phyloP scores from a whole-genome alignment of 495 filamentous ascomycete species.

The Neurospora intermedia region DNA sequence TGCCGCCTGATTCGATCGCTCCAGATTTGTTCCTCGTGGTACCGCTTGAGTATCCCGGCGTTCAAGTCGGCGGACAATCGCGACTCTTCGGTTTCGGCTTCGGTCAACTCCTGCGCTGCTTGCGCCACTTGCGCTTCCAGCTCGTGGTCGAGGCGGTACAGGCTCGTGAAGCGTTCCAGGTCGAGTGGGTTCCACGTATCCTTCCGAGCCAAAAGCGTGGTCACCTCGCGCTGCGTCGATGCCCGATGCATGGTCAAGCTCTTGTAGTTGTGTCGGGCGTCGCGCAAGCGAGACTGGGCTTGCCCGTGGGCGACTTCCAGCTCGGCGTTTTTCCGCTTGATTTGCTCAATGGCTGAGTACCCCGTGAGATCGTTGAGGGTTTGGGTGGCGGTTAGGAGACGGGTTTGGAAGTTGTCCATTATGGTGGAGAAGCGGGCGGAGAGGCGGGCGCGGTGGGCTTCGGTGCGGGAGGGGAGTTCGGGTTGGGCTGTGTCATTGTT shows the following conservation, averaged over 20 bases:
- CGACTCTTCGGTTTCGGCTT: slow-evolving; percentile 65
- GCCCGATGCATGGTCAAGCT: slow-evolving; percentile 67
- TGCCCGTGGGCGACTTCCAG: slow-evolving; percentile 57
- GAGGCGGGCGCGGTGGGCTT: slow-evolving; percentile 58
- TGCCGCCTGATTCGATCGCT: slow-evolving; percentile 93
- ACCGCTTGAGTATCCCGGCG: slow-evolving; percentile 71
- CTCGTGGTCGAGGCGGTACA: slow-evolving; percentile 86
- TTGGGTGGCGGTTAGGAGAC: slow-evolving; percentile 73
- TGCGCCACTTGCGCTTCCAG: slow-evolving; percentile 81
- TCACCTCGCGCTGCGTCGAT: slow-evolving; percentile 88
- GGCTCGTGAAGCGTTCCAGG: slow-evolving; percentile 85
- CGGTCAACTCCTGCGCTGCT: slow-evolving; percentile 58
- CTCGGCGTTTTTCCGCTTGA: slow-evolving; percentile 62
- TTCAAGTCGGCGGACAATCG: slow-evolving; percentile 61
- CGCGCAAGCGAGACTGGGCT: slow-evolving; percentile 54
- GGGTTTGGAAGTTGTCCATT: slow-evolving; percentile 84
- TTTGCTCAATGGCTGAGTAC: slow-evolving; percentile 81
- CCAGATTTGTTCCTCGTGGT: slow-evolving; percentile 99
- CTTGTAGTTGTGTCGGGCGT: slow-evolving; percentile 65
- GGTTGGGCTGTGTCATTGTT: background rate
- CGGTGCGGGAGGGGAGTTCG: slow-evolving; percentile 67
- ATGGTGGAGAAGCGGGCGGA: slow-evolving; percentile 63
- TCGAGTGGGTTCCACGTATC: slow-evolving; percentile 80
- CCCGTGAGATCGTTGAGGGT: slow-evolving; percentile 88
- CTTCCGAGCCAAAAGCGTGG: slow-evolving; percentile 84